These are phyloP conservation scores for Sanguinoderma infundibulare DNA, from an alignment of 1,284 basidiomycete species.

Conservation along the genomic window DNA sequence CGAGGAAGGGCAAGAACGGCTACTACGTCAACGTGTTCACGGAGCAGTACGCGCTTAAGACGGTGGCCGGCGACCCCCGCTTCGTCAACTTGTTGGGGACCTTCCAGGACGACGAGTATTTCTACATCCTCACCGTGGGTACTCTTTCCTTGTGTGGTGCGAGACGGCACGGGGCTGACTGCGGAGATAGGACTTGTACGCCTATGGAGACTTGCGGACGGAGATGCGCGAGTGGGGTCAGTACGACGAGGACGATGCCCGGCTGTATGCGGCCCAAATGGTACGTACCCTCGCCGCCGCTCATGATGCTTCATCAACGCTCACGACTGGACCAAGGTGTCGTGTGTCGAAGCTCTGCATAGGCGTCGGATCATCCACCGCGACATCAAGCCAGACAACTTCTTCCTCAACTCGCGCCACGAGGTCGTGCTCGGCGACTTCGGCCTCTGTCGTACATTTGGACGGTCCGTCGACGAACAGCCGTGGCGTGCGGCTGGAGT, in stretches of 20 bases:
- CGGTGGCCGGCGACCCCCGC: constrained; percentile 17
- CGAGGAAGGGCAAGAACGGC: constrained; percentile 1
- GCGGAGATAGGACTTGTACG: constrained; percentile 22
- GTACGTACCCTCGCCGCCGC: constrained; percentile 12
- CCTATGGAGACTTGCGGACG: constrained; percentile 26
- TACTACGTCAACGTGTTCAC: constrained; percentile 15
- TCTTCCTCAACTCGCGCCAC: constrained; percentile 52
- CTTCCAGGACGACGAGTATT: constrained; percentile 35
- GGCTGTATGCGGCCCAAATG: constrained; percentile 28
- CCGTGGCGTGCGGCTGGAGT: constrained; percentile 39
- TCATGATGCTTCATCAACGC: constrained; percentile 36
- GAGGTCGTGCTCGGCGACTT: constrained; percentile 66
- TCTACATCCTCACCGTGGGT: constrained; percentile 32
- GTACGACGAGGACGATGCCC: constrained; percentile 11
- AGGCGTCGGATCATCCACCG: constrained; percentile 41
- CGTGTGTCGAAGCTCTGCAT: constrained; percentile 43
- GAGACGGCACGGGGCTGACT: not conserved
- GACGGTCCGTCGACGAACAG: constrained; percentile 39
- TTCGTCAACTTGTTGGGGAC: constrained; percentile 25
- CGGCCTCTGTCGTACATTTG: constrained; percentile 64
- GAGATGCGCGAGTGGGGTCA: constrained; percentile 17
- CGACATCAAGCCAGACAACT: constrained; percentile 57
- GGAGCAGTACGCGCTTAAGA: constrained; percentile 19
- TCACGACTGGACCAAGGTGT: constrained; percentile 46
- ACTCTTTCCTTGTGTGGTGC: not conserved